Conservation (phyloP, 2,329 filamentous ascomycete genomes). For the Hypoxylon sp. region DNA sequence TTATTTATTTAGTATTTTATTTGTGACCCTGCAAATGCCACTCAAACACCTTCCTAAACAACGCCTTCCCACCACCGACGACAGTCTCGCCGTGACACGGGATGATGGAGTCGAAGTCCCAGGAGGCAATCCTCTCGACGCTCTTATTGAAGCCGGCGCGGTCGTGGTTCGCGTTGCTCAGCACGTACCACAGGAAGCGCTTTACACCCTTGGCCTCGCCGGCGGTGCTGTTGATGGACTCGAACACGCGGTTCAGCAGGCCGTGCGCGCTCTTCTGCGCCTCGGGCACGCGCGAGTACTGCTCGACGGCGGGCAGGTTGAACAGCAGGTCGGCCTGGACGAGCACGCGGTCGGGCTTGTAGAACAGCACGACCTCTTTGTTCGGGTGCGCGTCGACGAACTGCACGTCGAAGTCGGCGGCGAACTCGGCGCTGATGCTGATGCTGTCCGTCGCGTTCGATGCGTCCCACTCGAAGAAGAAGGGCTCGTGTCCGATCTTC, state of each 20-base stretch:
- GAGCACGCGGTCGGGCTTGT: slow-evolving; percentile 79
- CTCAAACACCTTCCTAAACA: slow-evolving; percentile 79
- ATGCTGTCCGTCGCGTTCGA: slow-evolving; percentile 57
- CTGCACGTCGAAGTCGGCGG: slow-evolving; percentile 85
- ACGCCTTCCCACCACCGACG: slow-evolving; percentile 74
- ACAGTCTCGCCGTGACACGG: slow-evolving; percentile 95
- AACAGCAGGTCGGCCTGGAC: slow-evolving; percentile 93
- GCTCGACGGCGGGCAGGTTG: slow-evolving; percentile 87
- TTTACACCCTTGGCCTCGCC: slow-evolving; percentile 78
- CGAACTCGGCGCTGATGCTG: slow-evolving; percentile 78
- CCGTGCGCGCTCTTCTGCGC: slow-evolving; percentile 51
- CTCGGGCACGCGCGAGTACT: slow-evolving; percentile 72
- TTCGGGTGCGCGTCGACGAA: slow-evolving; percentile 83
- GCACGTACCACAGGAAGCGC: slow-evolving; percentile 82
- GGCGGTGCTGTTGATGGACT: slow-evolving; percentile 65
- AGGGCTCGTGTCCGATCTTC: slow-evolving; percentile 63
- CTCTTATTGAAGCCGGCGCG: slow-evolving; percentile 74
- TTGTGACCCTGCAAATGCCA: slow-evolving; percentile 74
- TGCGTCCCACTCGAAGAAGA: slow-evolving; percentile 72
- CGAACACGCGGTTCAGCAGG: slow-evolving; percentile 55
- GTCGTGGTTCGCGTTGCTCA: slow-evolving; percentile 63
- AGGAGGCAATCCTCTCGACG: slow-evolving; percentile 72
- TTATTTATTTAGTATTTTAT: no score
- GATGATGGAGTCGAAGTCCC: slow-evolving; percentile 87
- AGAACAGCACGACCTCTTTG: slow-evolving; percentile 87